Evolutionary conservation across 129 eudicot genomes (phyloP), one percentile per base, ranked within the genome.

Genomic region (Logfia minima): DNA sequence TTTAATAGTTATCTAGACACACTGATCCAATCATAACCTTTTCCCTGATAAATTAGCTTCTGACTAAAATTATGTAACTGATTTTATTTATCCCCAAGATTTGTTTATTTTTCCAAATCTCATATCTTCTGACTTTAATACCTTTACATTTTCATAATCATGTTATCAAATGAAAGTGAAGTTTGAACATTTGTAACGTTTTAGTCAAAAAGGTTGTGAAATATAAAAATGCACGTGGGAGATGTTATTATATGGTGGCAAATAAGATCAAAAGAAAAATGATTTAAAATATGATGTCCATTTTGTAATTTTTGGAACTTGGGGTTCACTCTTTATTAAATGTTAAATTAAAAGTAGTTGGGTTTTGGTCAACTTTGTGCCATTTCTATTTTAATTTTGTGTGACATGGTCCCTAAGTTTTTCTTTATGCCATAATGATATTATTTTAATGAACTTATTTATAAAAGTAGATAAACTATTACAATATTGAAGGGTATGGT

Each of bases 211-310:
- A 67, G 70, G 64, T 28, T 26, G 75, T 67, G 75, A 56, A 60
- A 80, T 80, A 53, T 24, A 73, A 37, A 51, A 73, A 74, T n/a
- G 69, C 83, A 80, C 66, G 79, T 80, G 83, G 52, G 55, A 39
- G 71, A 70, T 78, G 82, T 60, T 41, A 28, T 71, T 61, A 61
- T 9, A 14, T 14, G 41, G 45, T 39, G 28, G 63, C 24, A 8
- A 37, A 45, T 66, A 74, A 28, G 80, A 45, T 74, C 79, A 29
- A 74, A 74, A 74, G 34, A 74, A 31, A 74, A 11, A 65, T 66
- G 55, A 45, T 21, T 52, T 66, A 53, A 80, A 64, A 65, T 74
- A 80, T n/a, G 74, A 69, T 66, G 84, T 74, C 35, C 21, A 37
- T 22, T 58, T 41, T 74, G 55, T 35, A 56, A 56, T 68, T 26